Conservation (phyloP, 2,329 filamentous ascomycete genomes). For the Trichoderma koningii region DNA sequence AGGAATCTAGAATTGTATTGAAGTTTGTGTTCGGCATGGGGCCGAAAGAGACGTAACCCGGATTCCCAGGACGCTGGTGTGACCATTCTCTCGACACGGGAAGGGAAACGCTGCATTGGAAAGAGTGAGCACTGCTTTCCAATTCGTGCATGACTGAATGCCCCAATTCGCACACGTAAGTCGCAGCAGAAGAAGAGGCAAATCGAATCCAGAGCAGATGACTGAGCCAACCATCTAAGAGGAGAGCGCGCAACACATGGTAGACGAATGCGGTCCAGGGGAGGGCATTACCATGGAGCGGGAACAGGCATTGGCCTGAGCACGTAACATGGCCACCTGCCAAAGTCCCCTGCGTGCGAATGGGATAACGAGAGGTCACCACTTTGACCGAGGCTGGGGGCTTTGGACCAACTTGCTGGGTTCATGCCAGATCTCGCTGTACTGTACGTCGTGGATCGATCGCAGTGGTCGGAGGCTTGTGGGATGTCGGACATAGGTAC, state of each 20-base stretch:
- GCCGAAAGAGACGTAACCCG: background rate
- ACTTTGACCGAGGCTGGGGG: background rate
- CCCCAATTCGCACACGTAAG: background rate
- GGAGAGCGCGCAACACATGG: background rate
- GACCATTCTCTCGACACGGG: constrained; percentile 8
- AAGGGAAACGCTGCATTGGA: background rate
- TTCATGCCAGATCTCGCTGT: background rate
- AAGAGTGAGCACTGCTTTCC: background rate
- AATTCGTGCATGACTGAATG: background rate
- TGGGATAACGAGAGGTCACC: background rate
- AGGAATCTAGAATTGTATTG: background rate
- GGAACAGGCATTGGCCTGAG: background rate
- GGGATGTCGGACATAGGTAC: background rate
- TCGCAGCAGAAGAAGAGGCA: background rate
- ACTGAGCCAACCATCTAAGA: background rate
- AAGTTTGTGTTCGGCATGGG: background rate
- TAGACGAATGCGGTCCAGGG: too few relatives aligned
- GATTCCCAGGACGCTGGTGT: background rate
- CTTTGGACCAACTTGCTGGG: background rate
- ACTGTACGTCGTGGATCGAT: background rate
- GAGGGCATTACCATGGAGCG: background rate
- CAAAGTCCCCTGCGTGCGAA: background rate
- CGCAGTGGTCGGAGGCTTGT: background rate
- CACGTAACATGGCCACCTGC: background rate
- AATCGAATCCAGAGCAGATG: background rate